Base-by-base conservation (phyloP, 108 stramenopile species). In the Thalassiosira profunda region DNA sequence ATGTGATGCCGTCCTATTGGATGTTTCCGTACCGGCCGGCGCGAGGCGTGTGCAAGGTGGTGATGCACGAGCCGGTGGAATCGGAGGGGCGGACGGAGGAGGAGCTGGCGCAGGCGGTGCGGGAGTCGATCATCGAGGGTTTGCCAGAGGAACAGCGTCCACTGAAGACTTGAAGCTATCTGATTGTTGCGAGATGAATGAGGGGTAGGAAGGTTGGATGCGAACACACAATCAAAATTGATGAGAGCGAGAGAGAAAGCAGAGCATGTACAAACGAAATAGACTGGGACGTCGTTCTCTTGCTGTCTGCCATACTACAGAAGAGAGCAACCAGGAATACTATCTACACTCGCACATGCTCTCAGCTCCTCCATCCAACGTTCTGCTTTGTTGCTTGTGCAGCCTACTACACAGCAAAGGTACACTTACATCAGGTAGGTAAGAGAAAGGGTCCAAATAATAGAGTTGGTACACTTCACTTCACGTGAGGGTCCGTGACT, bases 11-110 rank as follows among this genome's bases (percentile, higher is more conserved):
- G 0, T 53, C 63, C 3, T 70, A 86, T 47, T 91, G 90, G 90
- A 88, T 96, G 84, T 88, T 93, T 55, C 91, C 94, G 5, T 79
- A 76, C 46, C 76, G 77, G 25, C 77, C 88, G 10, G 69, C 82
- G 26, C 23, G 61, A 40, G 57, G 46, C 10, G 53, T 82, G 8
- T 82, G 82, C 23, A 83, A 83, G 60, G 76, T 92, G 40, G 70
- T 93, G 15, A 75, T 92, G 11, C 93, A 95, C 51, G 87, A 83
- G 58, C 93, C 93, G 7, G 67, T 95, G 35, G 85, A 85, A 70
- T 81, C 83, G 31, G 51, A 78, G n/a, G 91, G 79, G 9, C 92
- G 82, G 70, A 91, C 84, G 9, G 91, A 95, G 63, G 88, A 89
- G 49, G 94, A 95, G 57, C 58, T 95, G 23, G 87, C 84, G 5